Percentiles rank a stretch among this genome's conserved stretches.
Evolutionary conservation across 805 yeast genomes (phyloP).

Genomic region (Candida pini): DNA sequence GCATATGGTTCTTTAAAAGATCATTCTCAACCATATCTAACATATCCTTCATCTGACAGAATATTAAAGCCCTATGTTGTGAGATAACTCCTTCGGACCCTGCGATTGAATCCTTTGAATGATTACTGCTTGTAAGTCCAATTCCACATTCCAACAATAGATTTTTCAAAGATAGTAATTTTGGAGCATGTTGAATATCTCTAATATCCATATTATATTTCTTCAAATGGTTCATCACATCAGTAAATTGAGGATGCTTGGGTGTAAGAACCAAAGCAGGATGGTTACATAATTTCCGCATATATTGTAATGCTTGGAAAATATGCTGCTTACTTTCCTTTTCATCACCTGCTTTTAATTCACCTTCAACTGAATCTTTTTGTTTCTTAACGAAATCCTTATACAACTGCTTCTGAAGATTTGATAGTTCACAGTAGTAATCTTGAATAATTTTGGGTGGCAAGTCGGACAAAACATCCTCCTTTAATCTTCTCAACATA

Average conservation of each 20-base stretch:
- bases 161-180: conserved; percentile 73
- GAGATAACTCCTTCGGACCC: conserved; percentile 64
- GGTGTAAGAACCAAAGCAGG: conserved; percentile 85
- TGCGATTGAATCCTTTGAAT: conserved; percentile 16
- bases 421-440: conserved; percentile 93
- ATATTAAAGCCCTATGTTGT: conserved; percentile 91
- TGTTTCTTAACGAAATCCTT: conserved; percentile 87
- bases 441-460: conserved; percentile 99
- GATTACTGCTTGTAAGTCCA: conserved; percentile 39
- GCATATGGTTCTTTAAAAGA: conserved; percentile 74
- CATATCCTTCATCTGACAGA: conserved; percentile 97
- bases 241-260: conserved; percentile 73
- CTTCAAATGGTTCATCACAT: conserved; percentile 57
- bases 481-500: conserved; percentile 91
- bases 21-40: conserved; percentile 93
- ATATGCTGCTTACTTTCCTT: conserved; percentile 72
- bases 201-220: conserved; percentile 54
- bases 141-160: conserved; percentile 90
- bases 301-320: conserved; percentile 94
- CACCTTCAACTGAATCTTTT: conserved; percentile 62
- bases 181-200: conserved; percentile 86
- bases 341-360: conserved; percentile 37
- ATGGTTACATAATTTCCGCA: conserved; percentile 95
- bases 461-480: conserved; percentile 89
- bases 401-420: conserved; percentile 80